Evolutionary conservation across 179 eudicot species (phyloP).

Genomic region (Beta lomatogona): DNA sequence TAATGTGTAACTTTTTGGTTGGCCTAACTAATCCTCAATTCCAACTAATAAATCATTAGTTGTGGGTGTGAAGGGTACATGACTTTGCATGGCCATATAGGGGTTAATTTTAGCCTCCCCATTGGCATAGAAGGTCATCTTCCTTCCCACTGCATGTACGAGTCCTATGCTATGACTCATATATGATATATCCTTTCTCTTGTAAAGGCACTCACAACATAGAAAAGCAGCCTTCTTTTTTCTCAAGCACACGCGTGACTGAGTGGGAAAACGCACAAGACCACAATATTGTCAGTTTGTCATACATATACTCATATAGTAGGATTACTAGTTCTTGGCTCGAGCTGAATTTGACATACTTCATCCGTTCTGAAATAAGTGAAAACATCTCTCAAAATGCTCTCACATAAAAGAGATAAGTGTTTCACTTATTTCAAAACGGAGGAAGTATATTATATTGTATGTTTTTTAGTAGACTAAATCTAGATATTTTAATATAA

Average conservation of each 20-base stretch:
- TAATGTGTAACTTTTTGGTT: not conserved
- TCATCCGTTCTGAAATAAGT: too few relatives aligned
- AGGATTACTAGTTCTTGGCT: too few relatives aligned
- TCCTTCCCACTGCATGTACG: not conserved
- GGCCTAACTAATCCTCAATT: not conserved
- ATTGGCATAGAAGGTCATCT: conserved; percentile 20
- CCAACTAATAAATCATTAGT: not conserved
- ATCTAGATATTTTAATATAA: too few relatives aligned
- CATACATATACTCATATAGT: too few relatives aligned
- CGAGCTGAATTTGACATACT: too few relatives aligned
- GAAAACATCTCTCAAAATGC: too few relatives aligned
- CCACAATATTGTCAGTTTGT: not conserved
- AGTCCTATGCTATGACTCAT: too few relatives aligned
- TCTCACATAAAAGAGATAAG: too few relatives aligned
- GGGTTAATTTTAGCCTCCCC: conserved; percentile 18
- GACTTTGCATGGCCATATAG: conserved; percentile 6
- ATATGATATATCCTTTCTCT: not conserved
- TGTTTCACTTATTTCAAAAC: too few relatives aligned
- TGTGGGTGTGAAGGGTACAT: not conserved
- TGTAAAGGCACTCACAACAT: conserved; percentile 11
- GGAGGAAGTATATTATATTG: too few relatives aligned
- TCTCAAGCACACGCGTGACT: conserved; percentile 34
- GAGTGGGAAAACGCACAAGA: conserved; percentile 23
- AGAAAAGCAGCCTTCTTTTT: conserved; percentile 17
- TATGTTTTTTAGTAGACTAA: too few relatives aligned